phyloP scores from a whole-genome alignment of 2,329 filamentous ascomycete species.

The Colletotrichum truncatum region DNA sequence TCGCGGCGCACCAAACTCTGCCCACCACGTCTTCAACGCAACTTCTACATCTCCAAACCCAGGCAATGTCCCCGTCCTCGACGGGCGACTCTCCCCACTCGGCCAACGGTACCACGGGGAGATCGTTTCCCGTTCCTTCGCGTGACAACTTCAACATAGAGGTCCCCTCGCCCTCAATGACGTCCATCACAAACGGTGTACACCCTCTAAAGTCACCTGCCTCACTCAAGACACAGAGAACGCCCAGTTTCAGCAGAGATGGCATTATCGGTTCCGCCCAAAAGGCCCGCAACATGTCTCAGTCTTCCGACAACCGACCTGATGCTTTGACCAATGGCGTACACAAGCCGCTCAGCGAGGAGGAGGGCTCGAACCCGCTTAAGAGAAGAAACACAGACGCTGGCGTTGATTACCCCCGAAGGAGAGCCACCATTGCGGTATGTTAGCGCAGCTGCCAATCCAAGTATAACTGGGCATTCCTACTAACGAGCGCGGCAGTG shows the following conservation, averaged over 20 bases:
- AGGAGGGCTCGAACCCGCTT: constrained; percentile 66
- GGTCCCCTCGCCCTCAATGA: constrained; percentile 54
- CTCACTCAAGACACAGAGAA: constrained; percentile 56
- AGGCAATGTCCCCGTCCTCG: constrained; percentile 62
- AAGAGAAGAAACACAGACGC: constrained; percentile 71
- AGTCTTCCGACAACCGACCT: constrained; percentile 58
- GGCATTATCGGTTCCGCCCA: constrained; percentile 62
- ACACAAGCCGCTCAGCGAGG: constrained; percentile 56
- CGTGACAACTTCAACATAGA: constrained; percentile 60
- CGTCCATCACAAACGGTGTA: constrained; percentile 49
- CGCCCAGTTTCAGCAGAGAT: constrained; percentile 62
- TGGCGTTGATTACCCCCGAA: constrained; percentile 70
- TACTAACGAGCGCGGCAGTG: constrained; percentile 60
- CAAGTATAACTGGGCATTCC: constrained; percentile 20
- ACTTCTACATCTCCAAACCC: constrained; percentile 34
- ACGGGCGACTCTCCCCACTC: constrained; percentile 62
- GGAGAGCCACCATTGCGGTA: constrained; percentile 74
- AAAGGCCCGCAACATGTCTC: constrained; percentile 64
- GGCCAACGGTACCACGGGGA: constrained; percentile 46
- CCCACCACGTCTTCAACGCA: constrained; percentile 34
- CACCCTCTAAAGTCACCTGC: constrained; percentile 61
- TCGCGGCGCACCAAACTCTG: constrained; percentile 25
- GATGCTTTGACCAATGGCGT: constrained; percentile 54
- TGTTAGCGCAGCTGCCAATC: constrained; percentile 40
- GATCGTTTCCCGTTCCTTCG: constrained; percentile 54